A percentile compares a stretch with the other conserved stretches of the same genome.
Conservation (phyloP, 352 stramenopile genomes). For the Globisporangium recalcitrans region DNA sequence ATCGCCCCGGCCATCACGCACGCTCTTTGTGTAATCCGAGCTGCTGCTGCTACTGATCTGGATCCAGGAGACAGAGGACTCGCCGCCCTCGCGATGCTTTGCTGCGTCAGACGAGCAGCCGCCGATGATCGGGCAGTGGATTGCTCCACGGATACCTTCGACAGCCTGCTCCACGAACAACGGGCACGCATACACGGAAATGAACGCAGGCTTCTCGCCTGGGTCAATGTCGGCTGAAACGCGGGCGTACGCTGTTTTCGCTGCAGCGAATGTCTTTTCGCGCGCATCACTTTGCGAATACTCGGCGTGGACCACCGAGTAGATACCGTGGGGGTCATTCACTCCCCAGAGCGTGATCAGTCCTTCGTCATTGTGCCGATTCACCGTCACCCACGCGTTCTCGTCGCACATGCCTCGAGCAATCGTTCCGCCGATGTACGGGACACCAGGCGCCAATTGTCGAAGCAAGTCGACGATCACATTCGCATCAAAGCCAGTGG, state of each 20-base stretch:
- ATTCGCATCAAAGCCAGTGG: constrained; percentile 73
- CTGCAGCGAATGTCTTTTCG: constrained; percentile 70
- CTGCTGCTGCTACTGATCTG: constrained; percentile 85
- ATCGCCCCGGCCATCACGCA: constrained; percentile 61
- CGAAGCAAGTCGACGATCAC: constrained; percentile 67
- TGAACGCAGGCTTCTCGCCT: constrained; percentile 73
- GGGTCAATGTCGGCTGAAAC: constrained; percentile 51
- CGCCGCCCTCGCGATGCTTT: constrained; percentile 54
- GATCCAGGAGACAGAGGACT: constrained; percentile 73
- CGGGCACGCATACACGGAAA: constrained; percentile 73
- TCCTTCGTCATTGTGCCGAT: constrained; percentile 79
- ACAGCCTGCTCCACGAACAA: constrained; percentile 81
- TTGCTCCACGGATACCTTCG: constrained; percentile 73
- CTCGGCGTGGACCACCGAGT: constrained; percentile 73
- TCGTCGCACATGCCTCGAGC: constrained; percentile 83
- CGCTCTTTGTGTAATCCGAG: constrained; percentile 73
- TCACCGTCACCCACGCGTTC: constrained; percentile 84
- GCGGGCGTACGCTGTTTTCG: constrained; percentile 56
- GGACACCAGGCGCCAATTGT: constrained; percentile 69
- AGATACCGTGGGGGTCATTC: constrained; percentile 77
- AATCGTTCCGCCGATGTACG: constrained; percentile 83
- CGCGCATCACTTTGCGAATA: constrained; percentile 77
- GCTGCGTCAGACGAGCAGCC: constrained; percentile 78
- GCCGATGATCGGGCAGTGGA: constrained; percentile 77
- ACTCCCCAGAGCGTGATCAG: constrained; percentile 83